Conservation (phyloP, 2,329 filamentous ascomycete genomes). For the Cladophialophora psammophila region DNA sequence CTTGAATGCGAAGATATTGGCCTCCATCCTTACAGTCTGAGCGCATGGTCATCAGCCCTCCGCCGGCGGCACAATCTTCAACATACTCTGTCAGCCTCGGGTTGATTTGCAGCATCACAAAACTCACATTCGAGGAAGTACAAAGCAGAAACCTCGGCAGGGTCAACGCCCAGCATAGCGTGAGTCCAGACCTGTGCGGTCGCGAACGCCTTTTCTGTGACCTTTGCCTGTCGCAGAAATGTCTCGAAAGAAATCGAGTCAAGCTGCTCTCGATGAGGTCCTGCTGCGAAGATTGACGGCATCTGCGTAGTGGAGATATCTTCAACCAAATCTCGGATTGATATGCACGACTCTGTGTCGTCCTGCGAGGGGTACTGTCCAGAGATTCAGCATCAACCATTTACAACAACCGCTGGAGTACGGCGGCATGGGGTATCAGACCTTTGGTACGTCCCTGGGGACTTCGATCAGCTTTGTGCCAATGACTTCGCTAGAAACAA, state of each 20-base stretch:
- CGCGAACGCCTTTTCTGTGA: slow-evolving; percentile 35
- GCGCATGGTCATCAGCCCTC: slow-evolving; percentile 61
- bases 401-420: not conserved
- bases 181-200: slow-evolving; percentile 49
- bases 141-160: slow-evolving; percentile 58
- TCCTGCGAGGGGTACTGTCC: slow-evolving; percentile 26
- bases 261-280: slow-evolving; percentile 38
- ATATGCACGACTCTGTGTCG: slow-evolving; percentile 34
- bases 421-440: not conserved
- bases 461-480: not conserved
- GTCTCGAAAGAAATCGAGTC: slow-evolving; percentile 51
- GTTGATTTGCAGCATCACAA: not conserved
- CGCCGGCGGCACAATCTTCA: slow-evolving; percentile 57
- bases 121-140: slow-evolving; percentile 59
- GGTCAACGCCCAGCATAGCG: slow-evolving; percentile 61
- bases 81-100: not conserved
- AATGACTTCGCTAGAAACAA: not conserved
- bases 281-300: slow-evolving; percentile 34
- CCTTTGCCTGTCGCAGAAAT: slow-evolving; percentile 46
- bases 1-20: slow-evolving; percentile 59
- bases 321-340: slow-evolving; percentile 34
- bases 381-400: slow-evolving; percentile 3
- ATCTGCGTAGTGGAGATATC: slow-evolving; percentile 22
- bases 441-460: slow-evolving; percentile 10
- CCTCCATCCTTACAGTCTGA: slow-evolving; percentile 62